phyloP scores from a whole-genome alignment of 139 green algal genomes.

The Mychonastes homosphaera region DNA sequence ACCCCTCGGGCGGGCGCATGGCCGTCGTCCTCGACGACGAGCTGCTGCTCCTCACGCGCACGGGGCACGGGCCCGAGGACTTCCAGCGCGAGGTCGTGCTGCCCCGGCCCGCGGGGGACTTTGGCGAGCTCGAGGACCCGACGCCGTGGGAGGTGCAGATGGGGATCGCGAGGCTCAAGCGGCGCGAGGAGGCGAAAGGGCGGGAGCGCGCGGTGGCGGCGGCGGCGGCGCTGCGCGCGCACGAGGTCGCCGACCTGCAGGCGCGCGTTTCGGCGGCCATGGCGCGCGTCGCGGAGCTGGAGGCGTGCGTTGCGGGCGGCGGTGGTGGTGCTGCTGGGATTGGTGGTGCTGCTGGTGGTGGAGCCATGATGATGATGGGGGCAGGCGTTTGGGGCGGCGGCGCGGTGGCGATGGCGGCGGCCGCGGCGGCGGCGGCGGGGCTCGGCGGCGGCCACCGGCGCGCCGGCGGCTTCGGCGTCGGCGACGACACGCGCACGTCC shows the following conservation, averaged over 20 bases:
- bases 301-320: constrained; percentile 23
- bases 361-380: background rate
- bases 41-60: constrained; percentile 36
- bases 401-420: background rate
- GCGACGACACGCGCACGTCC: constrained; percentile 8
- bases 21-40: constrained; percentile 47
- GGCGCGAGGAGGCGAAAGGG: constrained; percentile 31
- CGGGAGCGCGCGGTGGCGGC: constrained; percentile 12
- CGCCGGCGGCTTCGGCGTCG: too few species aligned
- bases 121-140: constrained; percentile 48
- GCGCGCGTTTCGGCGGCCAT: constrained; percentile 37
- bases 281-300: constrained; percentile 41
- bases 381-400: background rate
- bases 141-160: constrained; percentile 53
- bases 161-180: constrained; percentile 34
- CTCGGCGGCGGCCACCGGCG: background rate
- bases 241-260: constrained; percentile 34
- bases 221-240: background rate
- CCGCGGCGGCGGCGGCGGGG: constrained; percentile 1
- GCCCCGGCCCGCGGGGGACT: constrained; percentile 28
- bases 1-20: constrained; percentile 33
- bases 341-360: background rate
- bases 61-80: constrained; percentile 28
- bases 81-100: constrained; percentile 26
- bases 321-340: background rate